A percentile compares a stretch with the other conserved stretches of the same genome.
Evolutionary conservation across 495 filamentous ascomycete genomes (phyloP).

Genomic region (Corynascus novoguineensis): DNA sequence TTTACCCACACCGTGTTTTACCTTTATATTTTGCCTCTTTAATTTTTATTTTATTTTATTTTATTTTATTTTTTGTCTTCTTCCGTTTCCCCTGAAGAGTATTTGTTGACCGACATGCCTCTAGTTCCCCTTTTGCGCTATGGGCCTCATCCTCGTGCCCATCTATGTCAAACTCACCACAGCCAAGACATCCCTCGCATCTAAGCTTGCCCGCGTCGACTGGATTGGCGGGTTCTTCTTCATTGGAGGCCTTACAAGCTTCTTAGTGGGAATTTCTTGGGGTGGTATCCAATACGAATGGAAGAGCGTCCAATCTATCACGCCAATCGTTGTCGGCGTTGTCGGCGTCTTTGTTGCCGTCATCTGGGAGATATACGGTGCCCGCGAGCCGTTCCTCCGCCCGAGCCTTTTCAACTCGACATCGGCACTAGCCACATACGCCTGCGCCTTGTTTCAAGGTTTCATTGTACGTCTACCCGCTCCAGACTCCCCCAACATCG

Average conservation of each 20-base stretch:
- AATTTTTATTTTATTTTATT: too few species aligned
- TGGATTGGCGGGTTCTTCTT: conserved; percentile 44
- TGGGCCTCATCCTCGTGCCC: conserved; percentile 34
- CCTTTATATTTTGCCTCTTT: too few species aligned
- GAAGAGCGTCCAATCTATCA: conserved; percentile 41
- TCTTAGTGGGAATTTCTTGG: conserved; percentile 54
- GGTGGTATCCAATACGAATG: conserved; percentile 51
- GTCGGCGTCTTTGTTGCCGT: conserved; percentile 25
- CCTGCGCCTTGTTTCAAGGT: conserved; percentile 32
- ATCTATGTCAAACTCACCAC: conserved; percentile 32
- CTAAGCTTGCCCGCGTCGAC: conserved; percentile 34
- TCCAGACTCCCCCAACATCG: conserved; percentile 30
- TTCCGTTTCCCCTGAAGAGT: not conserved
- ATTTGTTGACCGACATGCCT: too few species aligned
- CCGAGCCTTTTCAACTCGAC: conserved; percentile 41
- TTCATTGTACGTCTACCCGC: conserved; percentile 34
- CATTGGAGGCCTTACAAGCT: conserved; percentile 41
- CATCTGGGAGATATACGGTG: conserved; percentile 38
- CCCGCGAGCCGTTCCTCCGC: conserved; percentile 51
- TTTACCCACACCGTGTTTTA: too few species aligned
- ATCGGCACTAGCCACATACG: conserved; percentile 34
- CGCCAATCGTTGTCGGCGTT: conserved; percentile 44
- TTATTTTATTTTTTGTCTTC: too few species aligned
- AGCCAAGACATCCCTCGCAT: conserved; percentile 24
- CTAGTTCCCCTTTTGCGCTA: conserved; percentile 34